Conservation (phyloP, 2,329 filamentous ascomycete species). For the Ophiostoma sp. region DNA sequence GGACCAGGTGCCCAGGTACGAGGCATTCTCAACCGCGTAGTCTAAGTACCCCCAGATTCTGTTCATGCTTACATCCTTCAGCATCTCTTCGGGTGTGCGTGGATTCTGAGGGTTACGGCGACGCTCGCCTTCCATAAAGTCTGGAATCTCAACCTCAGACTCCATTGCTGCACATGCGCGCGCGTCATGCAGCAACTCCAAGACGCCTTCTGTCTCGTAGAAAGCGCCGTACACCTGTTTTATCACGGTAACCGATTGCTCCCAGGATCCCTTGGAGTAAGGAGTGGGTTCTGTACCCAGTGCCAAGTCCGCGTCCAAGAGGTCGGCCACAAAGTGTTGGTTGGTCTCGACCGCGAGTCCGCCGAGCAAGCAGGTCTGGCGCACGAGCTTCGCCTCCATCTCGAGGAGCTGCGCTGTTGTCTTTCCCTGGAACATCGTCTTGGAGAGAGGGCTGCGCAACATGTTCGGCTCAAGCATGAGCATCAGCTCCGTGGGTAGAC, state of each 20-base stretch:
- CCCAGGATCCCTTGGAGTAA: neutral
- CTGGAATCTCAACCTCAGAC: too few relatives aligned
- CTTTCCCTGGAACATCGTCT: neutral
- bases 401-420: neutral
- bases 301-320: neutral
- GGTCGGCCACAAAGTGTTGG: neutral
- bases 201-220: neutral
- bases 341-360: neutral
- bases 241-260: neutral
- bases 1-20: too few relatives aligned
- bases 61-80: too few relatives aligned
- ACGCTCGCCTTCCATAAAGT: too few relatives aligned
- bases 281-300: neutral
- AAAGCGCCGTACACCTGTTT: neutral
- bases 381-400: neutral
- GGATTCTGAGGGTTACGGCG: too few relatives aligned
- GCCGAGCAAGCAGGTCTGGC: neutral
- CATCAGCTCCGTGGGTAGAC: neutral
- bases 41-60: too few relatives aligned
- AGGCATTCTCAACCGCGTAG: too few relatives aligned
- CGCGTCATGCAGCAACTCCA: neutral
- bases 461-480: neutral
- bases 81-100: too few relatives aligned
- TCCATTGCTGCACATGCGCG: neutral
- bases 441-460: neutral